These are phyloP conservation scores for Xylaria sp. DNA, from an alignment of 2,329 filamentous ascomycete species.

Conservation along the genomic window DNA sequence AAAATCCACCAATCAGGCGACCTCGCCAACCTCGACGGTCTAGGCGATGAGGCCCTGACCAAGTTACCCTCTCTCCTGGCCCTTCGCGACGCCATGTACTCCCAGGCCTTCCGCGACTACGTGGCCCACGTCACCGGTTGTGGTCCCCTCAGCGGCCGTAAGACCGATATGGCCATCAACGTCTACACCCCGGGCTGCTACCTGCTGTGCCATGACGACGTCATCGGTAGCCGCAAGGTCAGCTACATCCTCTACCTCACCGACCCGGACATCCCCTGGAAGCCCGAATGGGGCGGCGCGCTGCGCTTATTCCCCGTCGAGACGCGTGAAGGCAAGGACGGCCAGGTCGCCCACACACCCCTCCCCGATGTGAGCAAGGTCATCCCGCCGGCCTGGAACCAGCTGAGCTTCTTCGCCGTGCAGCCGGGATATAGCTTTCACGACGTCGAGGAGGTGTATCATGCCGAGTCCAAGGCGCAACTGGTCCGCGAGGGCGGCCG, in stretches of 20 bases:
- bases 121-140: conserved; percentile 86
- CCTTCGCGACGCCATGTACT: conserved; percentile 96
- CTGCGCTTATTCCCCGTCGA: conserved; percentile 84
- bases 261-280: conserved; percentile 91
- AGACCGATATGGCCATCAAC: conserved; percentile 99
- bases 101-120: conserved; percentile 87
- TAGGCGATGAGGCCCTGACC: conserved; percentile 85
- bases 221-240: conserved; percentile 94
- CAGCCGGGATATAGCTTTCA: conserved; percentile 99
- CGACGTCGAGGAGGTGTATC: conserved; percentile 97
- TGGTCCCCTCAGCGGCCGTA: conserved; percentile 87
- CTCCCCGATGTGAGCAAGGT: conserved; percentile 80
- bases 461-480: conserved; percentile 68
- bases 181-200: conserved; percentile 97
- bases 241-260: conserved; percentile 98
- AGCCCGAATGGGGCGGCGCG: conserved; percentile 91
- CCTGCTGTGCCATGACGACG: conserved; percentile 96
- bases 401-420: conserved; percentile 97
- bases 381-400: conserved; percentile 96
- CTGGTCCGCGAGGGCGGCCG: conserved; percentile 77
- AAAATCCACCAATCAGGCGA: conserved; percentile 99
- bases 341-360: conserved; percentile 81
- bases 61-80: conserved; percentile 90
- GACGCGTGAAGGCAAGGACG: conserved; percentile 72
- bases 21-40: conserved; percentile 93